Evolutionary conservation across 1,284 basidiomycete species (phyloP).

Genomic region (Pholiota adiposa): DNA sequence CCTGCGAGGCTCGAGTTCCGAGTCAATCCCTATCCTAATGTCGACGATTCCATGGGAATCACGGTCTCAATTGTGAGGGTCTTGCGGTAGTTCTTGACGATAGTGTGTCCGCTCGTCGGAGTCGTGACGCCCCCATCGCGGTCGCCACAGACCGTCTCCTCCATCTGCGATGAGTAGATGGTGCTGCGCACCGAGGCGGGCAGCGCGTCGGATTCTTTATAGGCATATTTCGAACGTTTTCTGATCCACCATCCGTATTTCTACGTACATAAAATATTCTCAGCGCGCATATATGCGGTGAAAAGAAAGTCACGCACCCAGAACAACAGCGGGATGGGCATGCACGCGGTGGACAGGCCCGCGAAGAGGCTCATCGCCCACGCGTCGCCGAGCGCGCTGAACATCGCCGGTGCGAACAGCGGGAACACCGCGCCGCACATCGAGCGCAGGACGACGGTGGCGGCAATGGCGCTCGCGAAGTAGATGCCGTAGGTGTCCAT

Average conservation of each 20-base stretch:
- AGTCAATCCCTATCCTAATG: not conserved
- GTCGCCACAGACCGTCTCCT: constrained; percentile 24
- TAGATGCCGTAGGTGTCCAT: constrained; percentile 69
- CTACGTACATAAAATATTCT: constrained; percentile 31
- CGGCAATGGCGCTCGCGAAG: constrained; percentile 70
- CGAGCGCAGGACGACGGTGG: constrained; percentile 71
- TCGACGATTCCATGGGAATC: constrained; percentile 11
- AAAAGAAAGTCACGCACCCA: constrained; percentile 39
- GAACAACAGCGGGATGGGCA: constrained; percentile 56
- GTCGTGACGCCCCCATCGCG: constrained; percentile 12
- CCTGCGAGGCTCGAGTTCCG: not conserved
- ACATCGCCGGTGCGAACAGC: constrained; percentile 62
- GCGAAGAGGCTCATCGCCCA: constrained; percentile 73
- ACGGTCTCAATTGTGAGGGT: constrained; percentile 21
- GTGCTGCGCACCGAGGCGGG: constrained; percentile 9
- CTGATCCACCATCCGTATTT: constrained; percentile 64
- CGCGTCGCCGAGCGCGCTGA: constrained; percentile 58
- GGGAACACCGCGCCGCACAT: constrained; percentile 69
- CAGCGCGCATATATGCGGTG: not conserved
- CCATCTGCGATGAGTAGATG: constrained; percentile 24
- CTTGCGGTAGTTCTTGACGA: constrained; percentile 13
- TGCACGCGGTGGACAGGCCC: constrained; percentile 56
- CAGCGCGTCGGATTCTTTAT: constrained; percentile 36
- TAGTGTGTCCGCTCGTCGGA: constrained; percentile 8
- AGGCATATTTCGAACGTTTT: constrained; percentile 55